Percentiles rank a stretch among this genome's conserved stretches.
These are phyloP conservation scores for Salix udensis DNA, from an alignment of 345 rosid genomes.

Conservation along the genomic window DNA sequence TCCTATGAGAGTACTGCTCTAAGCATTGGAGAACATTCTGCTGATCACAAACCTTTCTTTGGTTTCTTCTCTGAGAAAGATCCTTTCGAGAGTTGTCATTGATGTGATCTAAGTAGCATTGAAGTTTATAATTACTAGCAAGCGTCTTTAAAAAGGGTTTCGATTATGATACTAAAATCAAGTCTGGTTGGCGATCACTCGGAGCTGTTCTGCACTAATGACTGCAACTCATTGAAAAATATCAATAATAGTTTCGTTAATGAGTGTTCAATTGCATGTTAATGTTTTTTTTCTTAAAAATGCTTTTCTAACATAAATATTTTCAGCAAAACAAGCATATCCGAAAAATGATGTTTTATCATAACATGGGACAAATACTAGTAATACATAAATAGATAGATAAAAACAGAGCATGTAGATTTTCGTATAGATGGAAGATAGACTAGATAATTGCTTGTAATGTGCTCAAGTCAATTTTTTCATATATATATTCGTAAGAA, in stretches of 20 bases:
- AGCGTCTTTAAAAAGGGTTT: background rate
- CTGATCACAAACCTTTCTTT: constrained; percentile 27
- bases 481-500: no score
- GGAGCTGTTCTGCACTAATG: background rate
- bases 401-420: no score
- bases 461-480: no score
- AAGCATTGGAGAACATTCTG: constrained; percentile 7
- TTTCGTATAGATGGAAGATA: no score
- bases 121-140: background rate
- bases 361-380: no score
- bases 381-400: no score
- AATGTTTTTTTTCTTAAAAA: background rate
- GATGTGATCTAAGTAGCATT: background rate
- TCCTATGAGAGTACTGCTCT: constrained; percentile 7
- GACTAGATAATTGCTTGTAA: no score
- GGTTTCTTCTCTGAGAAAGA: constrained; percentile 37
- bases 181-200: background rate
- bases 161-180: no score
- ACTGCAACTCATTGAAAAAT: no score
- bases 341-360: no score
- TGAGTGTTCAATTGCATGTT: background rate
- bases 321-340: no score
- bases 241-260: no score
- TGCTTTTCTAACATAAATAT: rapidly evolving
- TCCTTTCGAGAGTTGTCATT: background rate